Evolutionary conservation across 805 yeast genomes (phyloP).

Genomic region (Yarrowia sp.): DNA sequence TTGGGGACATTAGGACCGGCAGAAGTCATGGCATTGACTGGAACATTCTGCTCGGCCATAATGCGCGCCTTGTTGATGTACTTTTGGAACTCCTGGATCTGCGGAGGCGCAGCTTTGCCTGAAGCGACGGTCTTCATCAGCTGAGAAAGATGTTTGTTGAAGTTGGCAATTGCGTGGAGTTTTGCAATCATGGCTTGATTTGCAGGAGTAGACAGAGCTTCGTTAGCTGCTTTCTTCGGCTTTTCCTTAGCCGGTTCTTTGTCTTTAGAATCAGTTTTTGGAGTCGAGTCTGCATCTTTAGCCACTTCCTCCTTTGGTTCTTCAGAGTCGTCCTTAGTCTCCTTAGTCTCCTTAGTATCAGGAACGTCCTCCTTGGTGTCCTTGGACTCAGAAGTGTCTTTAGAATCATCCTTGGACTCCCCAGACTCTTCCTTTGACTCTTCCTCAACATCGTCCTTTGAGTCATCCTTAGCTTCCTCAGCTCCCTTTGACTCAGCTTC

Average conservation of each 20-base stretch:
- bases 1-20: background rate
- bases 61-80: slow-evolving; percentile 71
- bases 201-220: slow-evolving; percentile 29
- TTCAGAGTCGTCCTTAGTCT: background rate
- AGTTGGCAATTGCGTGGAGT: slow-evolving; percentile 75
- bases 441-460: slow-evolving; percentile 2
- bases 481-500: background rate
- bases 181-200: slow-evolving; percentile 82
- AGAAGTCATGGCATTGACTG: slow-evolving; percentile 18
- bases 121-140: slow-evolving; percentile 85
- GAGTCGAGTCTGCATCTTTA: too few species aligned
- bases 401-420: background rate
- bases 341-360: too few species aligned
- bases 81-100: slow-evolving; percentile 74
- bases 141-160: slow-evolving; percentile 61
- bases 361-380: too few species aligned
- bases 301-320: background rate
- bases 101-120: slow-evolving; percentile 69
- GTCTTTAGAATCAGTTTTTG: too few species aligned
- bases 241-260: background rate
- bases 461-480: background rate
- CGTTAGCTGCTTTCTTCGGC: slow-evolving; percentile 27
- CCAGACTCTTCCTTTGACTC: too few species aligned
- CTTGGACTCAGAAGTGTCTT: too few species aligned
- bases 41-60: slow-evolving; percentile 21